These are phyloP conservation scores for Eutypa lata DNA, from an alignment of 2,329 filamentous ascomycete genomes.

Conservation along the genomic window DNA sequence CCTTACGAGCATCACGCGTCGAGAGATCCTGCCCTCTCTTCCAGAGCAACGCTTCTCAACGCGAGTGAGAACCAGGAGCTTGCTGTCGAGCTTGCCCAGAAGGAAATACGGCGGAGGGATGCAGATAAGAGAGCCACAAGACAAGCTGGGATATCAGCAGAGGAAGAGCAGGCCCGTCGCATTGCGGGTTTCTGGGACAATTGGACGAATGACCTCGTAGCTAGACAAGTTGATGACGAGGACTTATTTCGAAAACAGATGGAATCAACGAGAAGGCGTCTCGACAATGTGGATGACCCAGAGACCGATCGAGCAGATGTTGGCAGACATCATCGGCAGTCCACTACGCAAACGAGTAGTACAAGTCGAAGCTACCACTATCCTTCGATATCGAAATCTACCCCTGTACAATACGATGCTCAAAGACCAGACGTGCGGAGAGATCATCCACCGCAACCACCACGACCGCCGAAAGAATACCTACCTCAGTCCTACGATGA, in stretches of 20 bases:
- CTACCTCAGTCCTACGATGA: conserved; percentile 5
- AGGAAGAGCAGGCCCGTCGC: conserved; percentile 55
- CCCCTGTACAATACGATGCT: conserved; percentile 43
- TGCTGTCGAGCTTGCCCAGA: conserved; percentile 72
- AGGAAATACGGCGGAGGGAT: conserved; percentile 67
- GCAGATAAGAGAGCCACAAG: conserved; percentile 55
- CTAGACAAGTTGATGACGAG: conserved; percentile 34
- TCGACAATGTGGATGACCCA: conserved; percentile 31
- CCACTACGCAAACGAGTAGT: conserved; percentile 1
- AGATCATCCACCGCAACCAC: conserved; percentile 27
- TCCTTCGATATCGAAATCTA: conserved; percentile 52
- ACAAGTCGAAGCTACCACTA: conserved; percentile 45
- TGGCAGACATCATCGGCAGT: neutral
- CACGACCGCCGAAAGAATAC: conserved; percentile 36
- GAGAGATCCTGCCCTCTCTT: conserved; percentile 58
- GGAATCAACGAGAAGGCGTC: conserved; percentile 46
- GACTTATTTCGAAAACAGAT: conserved; percentile 49
- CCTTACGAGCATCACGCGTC: conserved; percentile 48
- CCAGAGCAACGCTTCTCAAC: conserved; percentile 58
- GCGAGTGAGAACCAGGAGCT: conserved; percentile 70
- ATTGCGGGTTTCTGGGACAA: conserved; percentile 42
- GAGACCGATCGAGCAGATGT: conserved; percentile 13
- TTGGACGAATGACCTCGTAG: conserved; percentile 33
- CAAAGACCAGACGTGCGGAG: conserved; percentile 13
- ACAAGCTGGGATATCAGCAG: conserved; percentile 53